A percentile compares a stretch with the other conserved stretches of the same genome.
phyloP scores from a whole-genome alignment of 2,329 filamentous ascomycete genomes.

The Hypoxylon sp. region DNA sequence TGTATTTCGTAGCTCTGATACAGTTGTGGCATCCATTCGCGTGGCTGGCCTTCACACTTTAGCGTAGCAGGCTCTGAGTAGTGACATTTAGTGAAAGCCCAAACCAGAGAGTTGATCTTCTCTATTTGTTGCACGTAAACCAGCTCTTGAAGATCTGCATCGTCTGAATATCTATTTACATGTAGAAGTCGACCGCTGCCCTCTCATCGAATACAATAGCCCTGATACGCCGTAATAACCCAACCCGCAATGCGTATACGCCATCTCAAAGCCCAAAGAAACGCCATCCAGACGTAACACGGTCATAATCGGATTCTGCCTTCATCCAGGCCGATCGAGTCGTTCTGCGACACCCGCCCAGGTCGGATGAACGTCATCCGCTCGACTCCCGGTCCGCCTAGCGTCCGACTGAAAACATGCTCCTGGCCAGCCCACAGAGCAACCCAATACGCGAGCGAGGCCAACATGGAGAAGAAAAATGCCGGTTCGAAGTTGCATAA shows the following conservation, averaged over 20 bases:
- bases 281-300: not conserved
- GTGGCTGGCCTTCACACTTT: conserved; percentile 7
- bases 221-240: not conserved
- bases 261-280: not conserved
- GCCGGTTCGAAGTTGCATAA: conserved; percentile 3
- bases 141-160: not conserved
- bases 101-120: not conserved
- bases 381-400: conserved; percentile 31
- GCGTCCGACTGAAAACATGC: conserved; percentile 20
- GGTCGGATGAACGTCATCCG: conserved; percentile 17
- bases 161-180: not conserved
- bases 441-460: conserved; percentile 13
- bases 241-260: not conserved
- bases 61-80: not conserved
- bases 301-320: conserved; percentile 23
- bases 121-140: not conserved
- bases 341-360: conserved; percentile 1
- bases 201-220: not conserved
- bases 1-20: not conserved
- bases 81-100: conserved; percentile 3
- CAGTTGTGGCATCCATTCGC: not conserved
- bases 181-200: too few relatives aligned
- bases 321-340: conserved; percentile 15
- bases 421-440: conserved; percentile 14
- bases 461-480: not conserved